Conservation (phyloP, 2,329 filamentous ascomycete genomes). For the Colletotrichum graminicola region DNA sequence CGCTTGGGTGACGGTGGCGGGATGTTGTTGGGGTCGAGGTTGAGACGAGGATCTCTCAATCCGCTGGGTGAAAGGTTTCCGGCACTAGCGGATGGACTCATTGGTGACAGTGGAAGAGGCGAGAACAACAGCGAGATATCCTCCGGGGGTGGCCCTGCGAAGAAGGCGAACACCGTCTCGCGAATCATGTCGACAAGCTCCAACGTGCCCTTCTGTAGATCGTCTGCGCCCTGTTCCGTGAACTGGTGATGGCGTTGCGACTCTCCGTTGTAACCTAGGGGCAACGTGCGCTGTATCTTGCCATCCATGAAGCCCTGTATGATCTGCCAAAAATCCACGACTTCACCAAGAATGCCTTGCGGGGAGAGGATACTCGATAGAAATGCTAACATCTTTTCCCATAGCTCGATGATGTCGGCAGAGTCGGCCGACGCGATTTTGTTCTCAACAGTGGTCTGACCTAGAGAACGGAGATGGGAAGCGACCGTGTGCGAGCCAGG, state of each 20-base stretch:
- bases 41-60: constrained; percentile 79
- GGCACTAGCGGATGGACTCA: constrained; percentile 69
- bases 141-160: constrained; percentile 88
- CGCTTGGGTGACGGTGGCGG: constrained; percentile 81
- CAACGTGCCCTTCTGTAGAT: constrained; percentile 81
- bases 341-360: constrained; percentile 86
- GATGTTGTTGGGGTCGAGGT: constrained; percentile 81
- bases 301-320: constrained; percentile 91
- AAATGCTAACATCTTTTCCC: constrained; percentile 87
- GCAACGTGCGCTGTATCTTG: constrained; percentile 82
- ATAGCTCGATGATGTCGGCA: constrained; percentile 85
- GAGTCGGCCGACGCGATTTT: constrained; percentile 78
- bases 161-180: constrained; percentile 84
- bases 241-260: constrained; percentile 86
- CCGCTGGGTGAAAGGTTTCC: constrained; percentile 65
- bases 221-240: constrained; percentile 74
- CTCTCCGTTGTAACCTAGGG: constrained; percentile 83
- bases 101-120: constrained; percentile 78
- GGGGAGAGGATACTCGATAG: constrained; percentile 80
- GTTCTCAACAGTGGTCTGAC: constrained; percentile 73
- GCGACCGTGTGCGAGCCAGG: constrained; percentile 78
- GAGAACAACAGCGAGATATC: constrained; percentile 91
- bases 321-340: constrained; percentile 94
- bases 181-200: constrained; percentile 89
- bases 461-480: constrained; percentile 80